Base-by-base conservation (phyloP, 2,329 filamentous ascomycete species). In the Leptosphaerulina australis region DNA sequence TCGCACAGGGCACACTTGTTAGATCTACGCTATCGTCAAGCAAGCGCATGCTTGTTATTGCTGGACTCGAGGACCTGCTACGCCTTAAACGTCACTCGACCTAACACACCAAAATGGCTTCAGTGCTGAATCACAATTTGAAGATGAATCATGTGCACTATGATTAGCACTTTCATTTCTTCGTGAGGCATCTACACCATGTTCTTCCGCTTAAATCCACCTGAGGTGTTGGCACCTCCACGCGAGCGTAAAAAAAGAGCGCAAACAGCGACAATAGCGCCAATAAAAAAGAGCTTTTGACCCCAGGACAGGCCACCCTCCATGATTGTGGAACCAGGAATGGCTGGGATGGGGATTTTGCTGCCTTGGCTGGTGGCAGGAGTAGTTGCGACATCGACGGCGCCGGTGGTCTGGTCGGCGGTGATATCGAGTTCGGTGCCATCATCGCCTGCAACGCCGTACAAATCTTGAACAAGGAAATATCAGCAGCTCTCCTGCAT, bases 251-350 rank as follows among this genome's bases (percentile, higher is more conserved):
- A 45, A 55, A 76, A 77, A 37, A 74, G 55, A 38, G 66, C 64
- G 46, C 76, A 77, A 36, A 74, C 64, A 28, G 67, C 71, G 48
- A 79, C 63, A 48, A 81, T 72, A 34, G 73, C 68, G 21, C 67
- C 74, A 38, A 78, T 54, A 53, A 78, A 67, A 52, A 77, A 72
- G 26, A 79, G 46, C 71, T 81, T 81, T 55, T 74, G 70, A 26
- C 68, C 59, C 50, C 72, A 56, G 44, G 74, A 76, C 44, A 80
- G 63, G 24, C 76, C 77, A 44, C 71, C 63, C 20, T 58, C 59
- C 37, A 53, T 51, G 20, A 51, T 34, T 20, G 53, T 25, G 14
- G 53, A 55, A 22, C 54, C 55, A 37, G 53, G 48, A 45, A 57
- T 49, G 18, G 52, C 54, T 29, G 62, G 49, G 20, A 59, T 58